Conservation (phyloP, 768 basidiomycete genomes). For the Sarcomyxa edulis region DNA sequence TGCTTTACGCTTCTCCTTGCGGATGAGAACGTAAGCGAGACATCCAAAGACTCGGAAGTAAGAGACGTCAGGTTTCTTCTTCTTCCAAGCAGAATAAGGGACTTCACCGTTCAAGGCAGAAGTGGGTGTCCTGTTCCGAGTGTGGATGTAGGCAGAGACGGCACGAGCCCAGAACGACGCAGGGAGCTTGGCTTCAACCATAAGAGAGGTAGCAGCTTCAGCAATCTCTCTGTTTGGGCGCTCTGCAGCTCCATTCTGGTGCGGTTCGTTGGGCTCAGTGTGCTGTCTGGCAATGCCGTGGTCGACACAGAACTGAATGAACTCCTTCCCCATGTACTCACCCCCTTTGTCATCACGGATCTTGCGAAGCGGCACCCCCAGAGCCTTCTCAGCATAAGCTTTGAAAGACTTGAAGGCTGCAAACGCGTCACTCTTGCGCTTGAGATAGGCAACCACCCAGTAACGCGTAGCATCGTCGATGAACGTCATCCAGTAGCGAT, state of each 20-base stretch:
- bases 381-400: constrained; percentile 23
- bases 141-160: constrained; percentile 15
- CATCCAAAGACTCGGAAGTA: constrained; percentile 33
- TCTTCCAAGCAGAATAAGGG: constrained; percentile 13
- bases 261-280: constrained; percentile 20
- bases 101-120: constrained; percentile 9
- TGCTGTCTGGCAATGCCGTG: constrained; percentile 19
- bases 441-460: constrained; percentile 9
- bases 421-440: constrained; percentile 18
- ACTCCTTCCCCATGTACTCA: constrained; percentile 22
- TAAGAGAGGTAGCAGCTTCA: constrained; percentile 24
- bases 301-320: constrained; percentile 16
- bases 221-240: constrained; percentile 28
- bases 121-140: constrained; percentile 13
- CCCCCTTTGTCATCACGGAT: constrained; percentile 30
- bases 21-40: constrained; percentile 30
- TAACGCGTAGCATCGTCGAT: constrained; percentile 10
- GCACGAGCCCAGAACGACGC: constrained; percentile 16
- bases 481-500: constrained; percentile 13
- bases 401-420: constrained; percentile 25
- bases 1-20: constrained; percentile 24
- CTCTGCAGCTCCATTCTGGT: constrained; percentile 42
- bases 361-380: constrained; percentile 16
- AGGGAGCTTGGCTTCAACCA: constrained; percentile 16
- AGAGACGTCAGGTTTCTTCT: constrained; percentile 15